A percentile compares a stretch with the other conserved stretches of the same genome.
Evolutionary conservation across 2,329 filamentous ascomycete species (phyloP).

Genomic region (Purpureocillium lavendulum): DNA sequence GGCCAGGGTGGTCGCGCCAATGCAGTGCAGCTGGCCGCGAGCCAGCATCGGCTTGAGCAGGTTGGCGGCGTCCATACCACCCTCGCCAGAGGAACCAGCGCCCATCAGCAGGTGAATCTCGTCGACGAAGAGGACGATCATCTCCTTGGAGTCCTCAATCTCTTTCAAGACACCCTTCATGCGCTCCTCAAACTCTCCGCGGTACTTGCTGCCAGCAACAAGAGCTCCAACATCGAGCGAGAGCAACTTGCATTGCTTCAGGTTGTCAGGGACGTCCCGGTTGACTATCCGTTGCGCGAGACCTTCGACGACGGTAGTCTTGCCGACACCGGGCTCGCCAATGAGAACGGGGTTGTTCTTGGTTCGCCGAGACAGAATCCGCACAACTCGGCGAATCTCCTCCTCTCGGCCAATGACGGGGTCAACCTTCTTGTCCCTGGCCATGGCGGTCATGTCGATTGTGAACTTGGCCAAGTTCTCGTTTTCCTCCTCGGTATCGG

Average conservation of each 20-base stretch:
- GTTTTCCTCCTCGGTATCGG: constrained; percentile 84
- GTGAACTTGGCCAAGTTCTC: constrained; percentile 98
- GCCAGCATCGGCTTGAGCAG: constrained; percentile 97
- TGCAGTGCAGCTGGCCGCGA: constrained; percentile 92
- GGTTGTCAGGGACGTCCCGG: constrained; percentile 88
- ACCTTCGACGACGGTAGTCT: constrained; percentile 96
- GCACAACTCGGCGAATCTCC: constrained; percentile 84
- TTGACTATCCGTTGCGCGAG: constrained; percentile 94
- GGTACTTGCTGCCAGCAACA: constrained; percentile 95
- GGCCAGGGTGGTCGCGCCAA: constrained; percentile 87
- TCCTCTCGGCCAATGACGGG: constrained; percentile 95
- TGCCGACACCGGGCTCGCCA: constrained; percentile 95
- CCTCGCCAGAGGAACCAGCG: constrained; percentile 86
- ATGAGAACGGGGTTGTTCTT: constrained; percentile 99
- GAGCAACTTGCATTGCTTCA: constrained; percentile 87
- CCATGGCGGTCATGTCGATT: constrained; percentile 95
- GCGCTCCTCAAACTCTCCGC: constrained; percentile 96
- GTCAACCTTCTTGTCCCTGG: constrained; percentile 94
- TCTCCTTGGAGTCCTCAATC: constrained; percentile 88
- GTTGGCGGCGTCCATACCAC: constrained; percentile 98
- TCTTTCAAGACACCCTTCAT: constrained; percentile 99
- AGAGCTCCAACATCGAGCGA: constrained; percentile 92
- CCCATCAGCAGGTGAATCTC: constrained; percentile 99
- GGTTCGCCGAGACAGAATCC: constrained; percentile 84
- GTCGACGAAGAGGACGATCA: constrained; percentile 96